These are phyloP conservation scores for Fusarium nodosum DNA, from an alignment of 2,329 filamentous ascomycete species.

Conservation along the genomic window DNA sequence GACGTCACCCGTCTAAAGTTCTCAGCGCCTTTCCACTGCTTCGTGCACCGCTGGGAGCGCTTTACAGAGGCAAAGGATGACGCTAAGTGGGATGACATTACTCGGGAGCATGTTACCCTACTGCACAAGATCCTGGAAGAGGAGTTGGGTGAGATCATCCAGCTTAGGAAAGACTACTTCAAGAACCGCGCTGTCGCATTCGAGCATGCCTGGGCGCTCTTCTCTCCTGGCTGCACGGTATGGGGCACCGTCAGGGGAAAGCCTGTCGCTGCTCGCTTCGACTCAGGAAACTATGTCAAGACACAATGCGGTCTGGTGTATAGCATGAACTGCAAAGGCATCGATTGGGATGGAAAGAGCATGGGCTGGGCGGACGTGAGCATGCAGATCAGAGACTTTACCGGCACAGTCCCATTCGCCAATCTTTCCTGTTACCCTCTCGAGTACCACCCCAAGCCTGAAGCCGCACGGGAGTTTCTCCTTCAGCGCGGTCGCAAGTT, in stretches of 20 bases:
- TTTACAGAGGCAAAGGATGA: slow-evolving; percentile 60
- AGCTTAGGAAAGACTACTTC: slow-evolving; percentile 65
- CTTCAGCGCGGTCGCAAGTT: slow-evolving; percentile 60
- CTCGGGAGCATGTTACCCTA: slow-evolving; percentile 62
- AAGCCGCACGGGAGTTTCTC: slow-evolving; percentile 54
- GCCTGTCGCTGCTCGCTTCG: slow-evolving; percentile 57
- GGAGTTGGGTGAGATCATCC: slow-evolving; percentile 66
- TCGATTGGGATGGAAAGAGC: slow-evolving; percentile 63
- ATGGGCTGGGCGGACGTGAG: slow-evolving; percentile 59
- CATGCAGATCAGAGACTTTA: slow-evolving; percentile 58
- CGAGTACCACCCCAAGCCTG: slow-evolving; percentile 58
- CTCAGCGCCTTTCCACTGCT: slow-evolving; percentile 69
- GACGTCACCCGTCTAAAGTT: slow-evolving; percentile 73
- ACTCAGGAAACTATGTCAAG: slow-evolving; percentile 55
- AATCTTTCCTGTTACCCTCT: slow-evolving; percentile 61
- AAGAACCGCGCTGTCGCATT: slow-evolving; percentile 67
- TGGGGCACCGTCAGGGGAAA: slow-evolving; percentile 58
- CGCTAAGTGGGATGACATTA: slow-evolving; percentile 57
- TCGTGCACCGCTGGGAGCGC: slow-evolving; percentile 74
- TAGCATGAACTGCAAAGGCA: slow-evolving; percentile 56
- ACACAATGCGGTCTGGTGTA: slow-evolving; percentile 58
- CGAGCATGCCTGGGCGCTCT: slow-evolving; percentile 67
- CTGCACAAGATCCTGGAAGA: slow-evolving; percentile 63
- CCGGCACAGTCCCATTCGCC: slow-evolving; percentile 61
- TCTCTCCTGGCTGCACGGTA: slow-evolving; percentile 61